These are phyloP conservation scores for Cubamyces lactineus DNA, from an alignment of 768 basidiomycete species.

Conservation along the genomic window DNA sequence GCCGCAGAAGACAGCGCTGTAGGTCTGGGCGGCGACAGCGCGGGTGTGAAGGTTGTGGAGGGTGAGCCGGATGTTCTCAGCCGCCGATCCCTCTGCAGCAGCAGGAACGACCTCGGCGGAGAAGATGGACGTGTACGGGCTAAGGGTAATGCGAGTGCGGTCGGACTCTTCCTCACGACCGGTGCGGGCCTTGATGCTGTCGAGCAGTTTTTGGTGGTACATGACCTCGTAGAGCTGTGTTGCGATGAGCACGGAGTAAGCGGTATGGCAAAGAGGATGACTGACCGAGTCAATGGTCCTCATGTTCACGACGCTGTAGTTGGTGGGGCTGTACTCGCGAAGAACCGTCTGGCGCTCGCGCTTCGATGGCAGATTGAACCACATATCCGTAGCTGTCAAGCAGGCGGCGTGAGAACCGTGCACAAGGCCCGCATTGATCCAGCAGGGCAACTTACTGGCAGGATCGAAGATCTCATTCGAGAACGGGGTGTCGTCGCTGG, in stretches of 20 bases:
- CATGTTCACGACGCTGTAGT: conserved; percentile 58
- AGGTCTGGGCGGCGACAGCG: conserved; percentile 37
- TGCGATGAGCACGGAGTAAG: not conserved
- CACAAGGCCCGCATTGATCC: not conserved
- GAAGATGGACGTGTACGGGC: conserved; percentile 41
- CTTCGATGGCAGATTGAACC: conserved; percentile 44
- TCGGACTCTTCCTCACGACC: conserved; percentile 14
- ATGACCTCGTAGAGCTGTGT: conserved; percentile 51
- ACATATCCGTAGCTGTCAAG: conserved; percentile 42
- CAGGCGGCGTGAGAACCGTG: not conserved
- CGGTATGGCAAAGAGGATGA: not conserved
- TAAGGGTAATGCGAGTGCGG: conserved; percentile 40
- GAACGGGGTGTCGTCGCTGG: conserved; percentile 56
- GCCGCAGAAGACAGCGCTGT: conserved; percentile 54
- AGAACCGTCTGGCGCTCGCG: conserved; percentile 40
- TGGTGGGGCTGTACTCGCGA: conserved; percentile 51
- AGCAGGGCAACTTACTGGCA: conserved; percentile 36
- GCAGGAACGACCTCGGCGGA: conserved; percentile 34
- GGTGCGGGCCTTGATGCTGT: conserved; percentile 43
- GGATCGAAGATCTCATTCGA: conserved; percentile 61
- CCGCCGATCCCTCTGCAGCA: not conserved
- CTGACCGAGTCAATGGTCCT: conserved; percentile 47
- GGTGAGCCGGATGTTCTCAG: conserved; percentile 33
- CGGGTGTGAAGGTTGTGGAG: conserved; percentile 43
- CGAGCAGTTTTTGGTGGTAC: conserved; percentile 53